These are phyloP conservation scores for Melanopsichium pennsylvanicum DNA, from an alignment of 1,284 basidiomycete genomes.

Conservation along the genomic window DNA sequence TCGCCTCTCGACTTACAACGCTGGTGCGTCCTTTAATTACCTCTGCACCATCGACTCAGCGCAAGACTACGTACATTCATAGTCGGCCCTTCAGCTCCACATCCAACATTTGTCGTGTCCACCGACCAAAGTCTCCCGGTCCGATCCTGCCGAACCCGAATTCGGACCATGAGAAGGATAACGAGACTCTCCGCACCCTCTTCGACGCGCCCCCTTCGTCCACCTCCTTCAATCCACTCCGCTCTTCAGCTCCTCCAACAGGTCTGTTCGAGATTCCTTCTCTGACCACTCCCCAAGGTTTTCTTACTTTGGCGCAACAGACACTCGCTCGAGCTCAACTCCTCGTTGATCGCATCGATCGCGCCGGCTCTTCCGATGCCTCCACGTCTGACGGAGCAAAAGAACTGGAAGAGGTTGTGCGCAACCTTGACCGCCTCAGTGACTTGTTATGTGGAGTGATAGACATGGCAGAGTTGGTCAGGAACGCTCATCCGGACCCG, in stretches of 20 bases:
- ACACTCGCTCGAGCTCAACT: constrained; percentile 61
- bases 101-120: constrained; percentile 4
- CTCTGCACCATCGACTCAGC: neutral
- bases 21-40: neutral
- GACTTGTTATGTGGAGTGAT: constrained; percentile 95
- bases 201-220: constrained; percentile 50
- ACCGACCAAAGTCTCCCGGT: constrained; percentile 7
- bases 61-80: neutral
- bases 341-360: constrained; percentile 58
- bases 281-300: constrained; percentile 49
- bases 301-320: constrained; percentile 53
- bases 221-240: constrained; percentile 18
- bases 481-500: constrained; percentile 88
- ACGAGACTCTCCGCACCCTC: constrained; percentile 36
- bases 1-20: constrained; percentile 3
- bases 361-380: constrained; percentile 32
- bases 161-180: constrained; percentile 45
- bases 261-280: constrained; percentile 58
- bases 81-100: constrained; percentile 11
- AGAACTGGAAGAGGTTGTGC: constrained; percentile 56
- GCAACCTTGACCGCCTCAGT: constrained; percentile 82
- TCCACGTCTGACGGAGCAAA: constrained; percentile 16
- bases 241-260: constrained; percentile 25
- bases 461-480: constrained; percentile 90
- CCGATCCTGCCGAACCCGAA: neutral